phyloP scores from a whole-genome alignment of 306 rosid genomes.

The Fagus sylvatica region DNA sequence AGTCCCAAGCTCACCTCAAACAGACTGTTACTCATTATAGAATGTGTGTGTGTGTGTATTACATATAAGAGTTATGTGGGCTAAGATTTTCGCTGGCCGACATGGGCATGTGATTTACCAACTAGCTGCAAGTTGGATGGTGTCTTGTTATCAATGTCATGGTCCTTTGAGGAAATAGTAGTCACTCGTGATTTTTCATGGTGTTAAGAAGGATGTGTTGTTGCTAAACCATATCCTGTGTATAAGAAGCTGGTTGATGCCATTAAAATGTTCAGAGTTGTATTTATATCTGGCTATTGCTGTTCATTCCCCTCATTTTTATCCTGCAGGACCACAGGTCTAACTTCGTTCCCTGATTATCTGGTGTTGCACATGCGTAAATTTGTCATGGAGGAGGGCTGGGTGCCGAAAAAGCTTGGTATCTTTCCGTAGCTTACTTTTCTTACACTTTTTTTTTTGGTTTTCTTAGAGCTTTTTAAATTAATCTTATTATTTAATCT shows the following conservation, averaged over 20 bases:
- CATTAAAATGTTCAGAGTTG: slow-evolving; percentile 11
- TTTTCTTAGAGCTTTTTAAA: not conserved
- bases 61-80: not conserved
- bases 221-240: not conserved
- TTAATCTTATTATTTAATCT: not conserved
- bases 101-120: not conserved
- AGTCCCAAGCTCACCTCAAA: no score
- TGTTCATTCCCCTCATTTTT: not conserved
- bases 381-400: slow-evolving; percentile 89
- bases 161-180: not conserved
- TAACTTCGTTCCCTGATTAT: slow-evolving; percentile 94
- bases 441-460: not conserved
- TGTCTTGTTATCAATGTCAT: not conserved
- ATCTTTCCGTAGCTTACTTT: slow-evolving; percentile 22
- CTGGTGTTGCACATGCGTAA: slow-evolving; percentile 94
- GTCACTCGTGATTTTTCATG: not conserved
- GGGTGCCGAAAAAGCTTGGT: slow-evolving; percentile 99
- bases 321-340: slow-evolving; percentile 67
- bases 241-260: not conserved
- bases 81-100: not conserved
- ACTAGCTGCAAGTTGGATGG: not conserved
- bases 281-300: slow-evolving; percentile 22
- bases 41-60: not conserved
- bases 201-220: not conserved
- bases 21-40: no score